Base-by-base conservation (phyloP, 352 stramenopile genomes). In the Globisporangium splendens region DNA sequence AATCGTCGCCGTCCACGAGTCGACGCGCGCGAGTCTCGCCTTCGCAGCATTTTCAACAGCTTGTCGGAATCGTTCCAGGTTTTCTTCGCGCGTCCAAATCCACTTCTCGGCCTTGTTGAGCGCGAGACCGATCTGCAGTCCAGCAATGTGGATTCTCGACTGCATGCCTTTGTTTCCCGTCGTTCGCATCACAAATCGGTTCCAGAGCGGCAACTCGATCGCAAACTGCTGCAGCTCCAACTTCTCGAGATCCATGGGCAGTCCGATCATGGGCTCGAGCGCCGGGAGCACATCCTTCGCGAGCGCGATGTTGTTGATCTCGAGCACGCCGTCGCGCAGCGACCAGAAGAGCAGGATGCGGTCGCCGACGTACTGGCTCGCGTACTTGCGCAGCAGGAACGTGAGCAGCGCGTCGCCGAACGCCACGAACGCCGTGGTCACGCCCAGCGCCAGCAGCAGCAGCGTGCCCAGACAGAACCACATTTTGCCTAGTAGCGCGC, bases 31-130 rank as follows among this genome's bases (percentile, higher is more conserved):
- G 6, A 92, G 46, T 12, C 86, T 77, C 11, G 62, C 66, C 18
- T 51, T 69, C 33, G 73, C 79, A 0, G 86, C 86, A 43, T 81
- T 66, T n/a, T 73, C 69, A 17, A 92, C 56, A 0, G 79, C 75
- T 31, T 88, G 63, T 18, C 77, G 55, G 51, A 78, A 77, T 20
- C 83, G 79, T 43, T 67, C 66, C 8, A 65, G 49, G 69, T 95
- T 95, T 41, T 93, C 71, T 35, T 88, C 70, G 28, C 61, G 68
- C 49, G 75, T 74, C 72, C 75, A 88, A 61, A 91, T 83, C 86
- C 86, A 95, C 43, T 89, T 85, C 63, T 89, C 77, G 0, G 84
- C 77, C 28, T 71, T 47, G 48, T 94, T 79, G 15, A 91, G 69
- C 44, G 60, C 72, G 24, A 91, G 48, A 8, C 63, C 79, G 20